A percentile compares a stretch with the other conserved stretches of the same genome.
Conservation (phyloP, 2,329 filamentous ascomycete species). For the Cercospora zeina region DNA sequence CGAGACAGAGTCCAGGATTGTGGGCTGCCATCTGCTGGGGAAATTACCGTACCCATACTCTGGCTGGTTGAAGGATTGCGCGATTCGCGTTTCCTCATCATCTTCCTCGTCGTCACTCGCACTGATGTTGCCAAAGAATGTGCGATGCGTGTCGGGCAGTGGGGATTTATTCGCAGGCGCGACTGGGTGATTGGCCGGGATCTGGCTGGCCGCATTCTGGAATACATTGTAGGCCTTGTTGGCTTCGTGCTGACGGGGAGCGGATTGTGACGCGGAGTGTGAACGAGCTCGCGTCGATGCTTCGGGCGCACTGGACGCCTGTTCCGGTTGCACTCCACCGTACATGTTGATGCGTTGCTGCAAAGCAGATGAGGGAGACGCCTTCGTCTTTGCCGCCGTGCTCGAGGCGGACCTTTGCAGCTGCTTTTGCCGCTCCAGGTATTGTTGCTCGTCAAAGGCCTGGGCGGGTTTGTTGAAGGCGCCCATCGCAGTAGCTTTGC, state of each 20-base stretch:
- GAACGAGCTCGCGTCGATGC: conserved; percentile 29
- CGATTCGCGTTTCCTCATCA: conserved; percentile 30
- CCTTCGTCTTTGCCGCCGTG: conserved; percentile 26
- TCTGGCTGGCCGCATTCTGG: conserved; percentile 48
- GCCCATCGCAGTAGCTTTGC: conserved; percentile 76
- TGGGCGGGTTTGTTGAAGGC: conserved; percentile 71
- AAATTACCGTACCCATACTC: conserved; percentile 34
- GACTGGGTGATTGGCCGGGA: conserved; percentile 33
- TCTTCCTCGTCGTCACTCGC: conserved; percentile 45
- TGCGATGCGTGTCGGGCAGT: conserved; percentile 40
- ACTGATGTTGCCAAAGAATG: conserved; percentile 44
- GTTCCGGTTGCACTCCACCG: conserved; percentile 30
- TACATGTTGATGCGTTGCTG: conserved; percentile 32
- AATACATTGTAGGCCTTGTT: conserved; percentile 48
- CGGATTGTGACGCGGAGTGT: conserved; percentile 35
- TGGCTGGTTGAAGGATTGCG: conserved; percentile 25
- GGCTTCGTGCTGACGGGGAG: conserved; percentile 37
- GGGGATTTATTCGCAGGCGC: conserved; percentile 22
- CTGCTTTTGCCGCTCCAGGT: conserved; percentile 76
- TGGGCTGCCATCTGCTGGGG: conserved; percentile 37
- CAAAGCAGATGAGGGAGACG: conserved; percentile 23
- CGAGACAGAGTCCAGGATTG: conserved; percentile 38
- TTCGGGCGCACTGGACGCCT: conserved; percentile 26
- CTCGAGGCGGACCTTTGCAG: conserved; percentile 60
- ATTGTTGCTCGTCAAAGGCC: conserved; percentile 82